Base-by-base conservation (phyloP, 176 grass and related monocot genomes). In the Paspalum notatum region DNA sequence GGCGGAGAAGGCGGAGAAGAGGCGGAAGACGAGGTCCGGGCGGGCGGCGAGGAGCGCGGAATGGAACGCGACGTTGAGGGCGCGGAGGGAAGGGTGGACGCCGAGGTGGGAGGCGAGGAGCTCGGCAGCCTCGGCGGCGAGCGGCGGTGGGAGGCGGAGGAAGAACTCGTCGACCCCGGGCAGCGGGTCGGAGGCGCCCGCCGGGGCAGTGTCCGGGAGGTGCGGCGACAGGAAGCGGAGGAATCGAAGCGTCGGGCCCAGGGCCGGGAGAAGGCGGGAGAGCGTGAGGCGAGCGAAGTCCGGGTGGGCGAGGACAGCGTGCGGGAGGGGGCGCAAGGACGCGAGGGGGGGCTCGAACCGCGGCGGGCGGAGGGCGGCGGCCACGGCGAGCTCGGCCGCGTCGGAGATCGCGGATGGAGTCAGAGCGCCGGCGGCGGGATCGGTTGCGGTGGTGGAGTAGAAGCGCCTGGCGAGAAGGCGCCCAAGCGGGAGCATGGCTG, bases 11-110 rank as follows among this genome's bases (percentile, higher is more conserved):
- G 72, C 41, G 46, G 78, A 82, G 41, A 87, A 89, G 64, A 85
- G 74, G 81, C 84, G 86, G 80, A 88, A 93, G 63, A 93, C 84
- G n/a, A 93, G 71, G 60, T 95, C 84, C 14, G 84, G 81, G 62
- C 84, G 90, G 12, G 21, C 58, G 44, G 70, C 52, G 48, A 75
- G 61, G 66, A 95, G 66, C 1, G 88, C 88, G 26, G 48, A 15
- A 2, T 42, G 66, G 53, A 84, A 64, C 9, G 84, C 58, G 6
- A 12, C 53, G n/a, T 95, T 87, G 76, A 87, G 86, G 18, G 75
- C 63, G 9, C 17, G 12, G 17, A 85, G 73, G 39, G 90, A 91
- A 41, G 83, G 87, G 49, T 81, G 81, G 71, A 91, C 56, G 70
- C 71, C 27, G 44, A 87, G 79, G 66, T 83, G 66, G 24, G 85